Evolutionary conservation across 2,329 filamentous ascomycete genomes (phyloP).

Genomic region (Trichoderma semiorbis): DNA sequence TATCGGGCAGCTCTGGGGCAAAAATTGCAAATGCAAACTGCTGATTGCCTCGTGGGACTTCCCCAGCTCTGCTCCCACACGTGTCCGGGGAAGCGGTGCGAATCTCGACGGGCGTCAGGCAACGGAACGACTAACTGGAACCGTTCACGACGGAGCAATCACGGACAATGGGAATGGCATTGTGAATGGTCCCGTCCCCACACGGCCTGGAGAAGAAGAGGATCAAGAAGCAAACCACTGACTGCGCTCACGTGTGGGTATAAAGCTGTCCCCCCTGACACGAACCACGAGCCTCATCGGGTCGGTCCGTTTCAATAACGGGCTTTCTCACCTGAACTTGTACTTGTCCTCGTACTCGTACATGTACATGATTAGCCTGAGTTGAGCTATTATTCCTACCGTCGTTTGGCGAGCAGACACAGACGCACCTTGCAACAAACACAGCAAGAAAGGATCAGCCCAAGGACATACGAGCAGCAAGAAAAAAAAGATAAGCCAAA

Average conservation of each 20-base stretch:
- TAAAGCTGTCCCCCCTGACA: background rate
- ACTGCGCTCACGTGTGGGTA: slow-evolving; percentile 4
- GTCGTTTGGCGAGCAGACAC: background rate
- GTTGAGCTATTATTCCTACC: slow-evolving; percentile 8
- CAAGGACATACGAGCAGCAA: background rate
- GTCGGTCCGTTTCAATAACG: slow-evolving; percentile 15
- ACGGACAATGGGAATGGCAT: background rate
- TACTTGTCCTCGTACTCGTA: background rate
- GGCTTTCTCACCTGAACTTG: background rate
- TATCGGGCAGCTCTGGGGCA: background rate
- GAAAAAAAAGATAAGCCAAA: background rate
- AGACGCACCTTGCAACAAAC: slow-evolving; percentile 4
- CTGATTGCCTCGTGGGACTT: background rate
- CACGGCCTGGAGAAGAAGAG: background rate
- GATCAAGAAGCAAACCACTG: background rate
- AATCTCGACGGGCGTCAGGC: background rate
- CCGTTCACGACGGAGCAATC: background rate
- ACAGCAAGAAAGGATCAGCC: background rate
- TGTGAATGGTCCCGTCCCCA: background rate
- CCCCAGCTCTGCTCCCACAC: slow-evolving; percentile 2
- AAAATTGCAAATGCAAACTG: background rate
- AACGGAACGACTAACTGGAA: background rate
- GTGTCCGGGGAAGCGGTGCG: background rate
- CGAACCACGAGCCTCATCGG: slow-evolving; percentile 11
- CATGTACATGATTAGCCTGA: slow-evolving; percentile 12